Evolutionary conservation across 2,329 filamentous ascomycete species (phyloP).

Genomic region (Xylaria digitata): DNA sequence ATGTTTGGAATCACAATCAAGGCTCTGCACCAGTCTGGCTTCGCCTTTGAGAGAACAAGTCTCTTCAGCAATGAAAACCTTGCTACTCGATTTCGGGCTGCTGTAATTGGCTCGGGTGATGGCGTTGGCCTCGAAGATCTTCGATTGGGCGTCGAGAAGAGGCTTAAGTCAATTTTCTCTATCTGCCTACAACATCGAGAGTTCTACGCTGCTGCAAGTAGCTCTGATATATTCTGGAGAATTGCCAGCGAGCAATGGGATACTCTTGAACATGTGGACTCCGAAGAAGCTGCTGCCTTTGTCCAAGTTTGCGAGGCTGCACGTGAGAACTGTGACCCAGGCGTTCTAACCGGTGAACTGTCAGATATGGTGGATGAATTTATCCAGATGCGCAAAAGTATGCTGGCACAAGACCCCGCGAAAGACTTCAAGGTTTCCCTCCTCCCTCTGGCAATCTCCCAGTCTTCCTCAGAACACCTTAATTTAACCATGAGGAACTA

Average conservation of each 20-base stretch:
- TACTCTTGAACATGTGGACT: background rate
- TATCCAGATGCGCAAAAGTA: constrained; percentile 8
- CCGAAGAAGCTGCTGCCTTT: constrained; percentile 9
- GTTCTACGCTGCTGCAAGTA: constrained; percentile 5
- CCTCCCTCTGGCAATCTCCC: background rate
- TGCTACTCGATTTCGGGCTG: background rate
- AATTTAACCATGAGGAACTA: background rate
- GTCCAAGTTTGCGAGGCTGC: background rate
- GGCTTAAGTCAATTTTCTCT: constrained; percentile 13
- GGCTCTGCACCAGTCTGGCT: constrained; percentile 6
- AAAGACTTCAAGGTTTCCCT: background rate
- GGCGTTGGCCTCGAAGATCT: background rate
- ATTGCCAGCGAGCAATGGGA: constrained; percentile 26
- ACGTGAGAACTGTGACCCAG: constrained; percentile 9
- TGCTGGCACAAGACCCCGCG: background rate
- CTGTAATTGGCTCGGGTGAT: background rate
- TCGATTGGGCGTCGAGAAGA: constrained; percentile 2
- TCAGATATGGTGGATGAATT: constrained; percentile 7
- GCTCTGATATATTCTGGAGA: constrained; percentile 14
- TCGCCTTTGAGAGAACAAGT: background rate
- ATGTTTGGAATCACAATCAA: background rate
- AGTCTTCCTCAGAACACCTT: background rate
- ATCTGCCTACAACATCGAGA: constrained; percentile 9
- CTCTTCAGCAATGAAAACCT: background rate
- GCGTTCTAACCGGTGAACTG: background rate